These are phyloP conservation scores for Pseudocercospora cruenta DNA, from an alignment of 2,329 filamentous ascomycete genomes.

Conservation along the genomic window DNA sequence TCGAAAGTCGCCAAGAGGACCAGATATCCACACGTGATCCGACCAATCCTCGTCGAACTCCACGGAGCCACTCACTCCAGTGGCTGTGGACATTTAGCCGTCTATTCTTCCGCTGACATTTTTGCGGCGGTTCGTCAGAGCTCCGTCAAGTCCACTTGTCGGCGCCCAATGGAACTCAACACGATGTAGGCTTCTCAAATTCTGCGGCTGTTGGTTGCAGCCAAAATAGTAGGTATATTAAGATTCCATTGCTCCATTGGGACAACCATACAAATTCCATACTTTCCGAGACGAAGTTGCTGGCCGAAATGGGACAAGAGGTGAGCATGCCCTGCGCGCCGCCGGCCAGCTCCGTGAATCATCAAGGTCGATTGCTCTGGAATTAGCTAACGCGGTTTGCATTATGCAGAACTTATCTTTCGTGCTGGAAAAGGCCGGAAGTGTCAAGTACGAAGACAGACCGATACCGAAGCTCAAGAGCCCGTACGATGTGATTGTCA, in stretches of 20 bases:
- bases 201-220: conserved; percentile 13
- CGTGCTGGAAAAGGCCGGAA: conserved; percentile 74
- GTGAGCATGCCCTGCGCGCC: conserved; percentile 5
- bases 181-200: conserved; percentile 15
- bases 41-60: neutral
- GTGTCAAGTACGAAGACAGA: conserved; percentile 74
- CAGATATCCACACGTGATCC: neutral
- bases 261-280: neutral
- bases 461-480: conserved; percentile 69
- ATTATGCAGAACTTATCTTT: conserved; percentile 76
- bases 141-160: conserved; percentile 9
- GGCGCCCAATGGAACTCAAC: conserved; percentile 1
- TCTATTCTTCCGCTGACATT: conserved; percentile 5
- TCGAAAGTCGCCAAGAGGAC: neutral
- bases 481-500: conserved; percentile 76
- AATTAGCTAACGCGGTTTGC: conserved; percentile 6
- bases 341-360: conserved; percentile 6
- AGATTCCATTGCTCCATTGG: neutral
- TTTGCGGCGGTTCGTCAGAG: conserved; percentile 5
- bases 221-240: conserved; percentile 10
- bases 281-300: neutral
- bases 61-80: neutral
- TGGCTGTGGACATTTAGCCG: neutral
- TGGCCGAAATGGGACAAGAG: conserved; percentile 11
- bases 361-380: conserved; percentile 2